Evolutionary conservation across 1,139 yeast species (phyloP), one percentile per base, ranked within the genome.

Genomic region (Petasospora fabianii): DNA sequence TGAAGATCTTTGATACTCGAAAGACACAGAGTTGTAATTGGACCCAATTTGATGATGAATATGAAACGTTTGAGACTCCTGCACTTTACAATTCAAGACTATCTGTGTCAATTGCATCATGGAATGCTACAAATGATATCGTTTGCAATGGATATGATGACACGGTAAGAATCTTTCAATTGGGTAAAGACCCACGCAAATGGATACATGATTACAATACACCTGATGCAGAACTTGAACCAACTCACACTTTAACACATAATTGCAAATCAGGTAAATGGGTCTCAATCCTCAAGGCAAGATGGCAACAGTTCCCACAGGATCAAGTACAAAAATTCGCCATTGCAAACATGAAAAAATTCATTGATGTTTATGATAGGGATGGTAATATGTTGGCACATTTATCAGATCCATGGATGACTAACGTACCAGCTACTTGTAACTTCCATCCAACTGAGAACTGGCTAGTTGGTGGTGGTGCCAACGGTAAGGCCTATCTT

Each of bases 191-290:
- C 3, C 43, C 56, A 11, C 41, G 55, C 12, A 34, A 43, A 4
- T 48, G 58, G 41, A 53, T 47, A 2, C 51, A 50, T 10, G 47
- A 40, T n/a, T 48, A 61, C 11, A 64, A 66, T 0, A 49, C 54
- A 11, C 64, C 61, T 4, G 50, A 48, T 2, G 33, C 15, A 2
- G 12, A 3, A 11, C 54, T 87, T 22, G 56, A 53, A 11, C 94
- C 96, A 0, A 58, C 71, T 27, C 71, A 75, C 21, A 76, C 76
- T 10, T 69, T 92, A 36, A 76, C 75, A 45, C 97, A 92, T 59
- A 90, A 90, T 54, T 92, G 97, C 63, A 96, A 90, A 60, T 84
- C 96, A 0, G 97, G 98, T 0, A 68, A 96, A 47, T 92, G 98
- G 98, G 96, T 92, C 1, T 82, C 96, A 1, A 90, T 92, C 36